These are phyloP conservation scores for Houttuynia cordata DNA, from an alignment of 164 flowering plant genomes.

Conservation along the genomic window DNA sequence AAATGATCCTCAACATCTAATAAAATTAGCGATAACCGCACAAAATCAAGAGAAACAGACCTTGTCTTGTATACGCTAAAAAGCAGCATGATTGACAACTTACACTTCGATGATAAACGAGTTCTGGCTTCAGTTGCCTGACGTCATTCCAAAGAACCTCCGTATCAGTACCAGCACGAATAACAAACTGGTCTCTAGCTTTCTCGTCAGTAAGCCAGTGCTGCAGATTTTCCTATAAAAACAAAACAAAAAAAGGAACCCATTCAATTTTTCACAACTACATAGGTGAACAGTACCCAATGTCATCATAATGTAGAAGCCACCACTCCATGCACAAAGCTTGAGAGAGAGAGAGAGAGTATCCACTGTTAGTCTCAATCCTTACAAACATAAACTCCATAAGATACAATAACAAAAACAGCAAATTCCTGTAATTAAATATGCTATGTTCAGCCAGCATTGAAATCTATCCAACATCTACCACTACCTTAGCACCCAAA, in stretches of 20 bases:
- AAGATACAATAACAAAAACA: too few relatives aligned
- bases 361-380: too few relatives aligned
- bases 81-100: slow-evolving; percentile 12
- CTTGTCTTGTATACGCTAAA: background rate
- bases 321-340: background rate
- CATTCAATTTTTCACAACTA: too few relatives aligned
- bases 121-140: slow-evolving; percentile 74
- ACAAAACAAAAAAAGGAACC: background rate
- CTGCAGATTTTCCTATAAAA: slow-evolving; percentile 72
- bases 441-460: too few relatives aligned
- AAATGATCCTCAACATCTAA: background rate
- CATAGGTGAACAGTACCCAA: background rate
- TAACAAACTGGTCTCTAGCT: slow-evolving; percentile 92
- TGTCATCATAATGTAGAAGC: background rate
- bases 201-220: slow-evolving; percentile 91
- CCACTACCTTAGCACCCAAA: too few relatives aligned
- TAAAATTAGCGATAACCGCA: too few relatives aligned
- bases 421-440: too few relatives aligned
- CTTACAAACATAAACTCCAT: too few relatives aligned
- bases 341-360: background rate
- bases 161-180: slow-evolving; percentile 70
- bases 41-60: too few relatives aligned
- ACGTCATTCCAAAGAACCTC: slow-evolving; percentile 97
- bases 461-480: too few relatives aligned
- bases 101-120: slow-evolving; percentile 68